Conservation (phyloP, 2,329 filamentous ascomycete species). For the Chaetomiaceae sp. region DNA sequence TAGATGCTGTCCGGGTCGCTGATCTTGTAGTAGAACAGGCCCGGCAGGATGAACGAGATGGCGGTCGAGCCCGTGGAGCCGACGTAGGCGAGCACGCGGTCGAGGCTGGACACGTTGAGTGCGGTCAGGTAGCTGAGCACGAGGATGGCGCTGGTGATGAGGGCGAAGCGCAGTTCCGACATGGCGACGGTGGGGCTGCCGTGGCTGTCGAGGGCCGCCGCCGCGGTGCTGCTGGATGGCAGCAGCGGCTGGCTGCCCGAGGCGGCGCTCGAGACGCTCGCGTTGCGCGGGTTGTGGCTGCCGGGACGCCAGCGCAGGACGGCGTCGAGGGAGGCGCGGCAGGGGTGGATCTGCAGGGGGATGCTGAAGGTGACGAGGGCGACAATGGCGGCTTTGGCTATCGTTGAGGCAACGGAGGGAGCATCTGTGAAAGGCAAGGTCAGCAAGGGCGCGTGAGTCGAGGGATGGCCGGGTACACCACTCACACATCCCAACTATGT, state of each 20-base stretch:
- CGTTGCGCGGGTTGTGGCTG: slow-evolving; percentile 7
- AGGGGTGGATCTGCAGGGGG: slow-evolving; percentile 91
- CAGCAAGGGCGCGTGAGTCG: background rate
- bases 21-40: slow-evolving; percentile 98
- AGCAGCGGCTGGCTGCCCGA: slow-evolving; percentile 40
- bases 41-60: slow-evolving; percentile 94
- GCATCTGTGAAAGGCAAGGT: slow-evolving; percentile 45
- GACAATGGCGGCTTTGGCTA: slow-evolving; percentile 92
- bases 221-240: slow-evolving; percentile 22
- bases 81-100: slow-evolving; percentile 89
- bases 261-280: slow-evolving; percentile 35
- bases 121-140: slow-evolving; percentile 80
- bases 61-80: slow-evolving; percentile 90
- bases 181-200: slow-evolving; percentile 57
- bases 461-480: slow-evolving; percentile 15
- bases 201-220: slow-evolving; percentile 39
- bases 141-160: slow-evolving; percentile 82
- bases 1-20: slow-evolving; percentile 80
- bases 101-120: slow-evolving; percentile 83
- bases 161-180: slow-evolving; percentile 79
- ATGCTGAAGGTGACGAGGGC: slow-evolving; percentile 95
- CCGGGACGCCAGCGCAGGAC: slow-evolving; percentile 84
- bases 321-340: slow-evolving; percentile 88
- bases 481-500: slow-evolving; percentile 90
- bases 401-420: slow-evolving; percentile 74